Percentiles rank a stretch among this genome's conserved stretches.
Conservation (phyloP, 2,329 filamentous ascomycete genomes). For the Zarea fungicola region DNA sequence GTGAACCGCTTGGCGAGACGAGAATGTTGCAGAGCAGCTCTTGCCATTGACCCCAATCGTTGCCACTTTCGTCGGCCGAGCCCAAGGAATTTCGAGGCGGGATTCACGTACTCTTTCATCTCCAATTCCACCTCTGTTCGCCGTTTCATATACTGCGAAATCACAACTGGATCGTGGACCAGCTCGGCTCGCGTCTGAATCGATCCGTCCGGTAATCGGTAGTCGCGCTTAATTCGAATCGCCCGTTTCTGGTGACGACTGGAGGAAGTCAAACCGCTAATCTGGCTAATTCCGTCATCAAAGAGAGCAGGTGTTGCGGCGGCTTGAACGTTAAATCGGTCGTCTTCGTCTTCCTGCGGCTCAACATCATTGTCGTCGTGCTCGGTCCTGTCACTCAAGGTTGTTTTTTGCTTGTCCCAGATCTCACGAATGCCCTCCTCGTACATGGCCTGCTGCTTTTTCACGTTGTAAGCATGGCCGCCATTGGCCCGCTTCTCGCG, state of each 20-base stretch:
- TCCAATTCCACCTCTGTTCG: conserved; percentile 66
- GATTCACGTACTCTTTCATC: conserved; percentile 60
- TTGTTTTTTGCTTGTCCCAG: conserved; percentile 82
- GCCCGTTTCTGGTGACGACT: conserved; percentile 64
- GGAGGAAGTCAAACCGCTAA: conserved; percentile 61
- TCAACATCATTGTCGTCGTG: conserved; percentile 58
- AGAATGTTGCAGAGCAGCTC: background rate
- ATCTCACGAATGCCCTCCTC: conserved; percentile 87
- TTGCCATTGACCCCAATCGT: background rate
- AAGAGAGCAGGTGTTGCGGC: conserved; percentile 62
- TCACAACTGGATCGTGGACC: conserved; percentile 78
- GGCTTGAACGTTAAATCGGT: conserved; percentile 66
- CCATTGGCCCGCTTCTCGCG: conserved; percentile 84
- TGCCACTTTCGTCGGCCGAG: background rate
- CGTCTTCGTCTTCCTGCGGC: conserved; percentile 55
- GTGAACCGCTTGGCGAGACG: background rate
- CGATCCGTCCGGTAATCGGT: conserved; percentile 40
- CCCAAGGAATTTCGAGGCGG: background rate
- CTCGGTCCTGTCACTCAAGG: conserved; percentile 66
- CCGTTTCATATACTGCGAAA: conserved; percentile 79
- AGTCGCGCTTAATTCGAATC: conserved; percentile 66
- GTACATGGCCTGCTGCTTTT: conserved; percentile 86
- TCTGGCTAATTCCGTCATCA: conserved; percentile 77
- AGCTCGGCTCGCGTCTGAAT: conserved; percentile 60
- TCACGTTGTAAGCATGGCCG: conserved; percentile 96